Base-by-base conservation (phyloP, 2,329 filamentous ascomycete species). In the Simplicillium aogashimaense region DNA sequence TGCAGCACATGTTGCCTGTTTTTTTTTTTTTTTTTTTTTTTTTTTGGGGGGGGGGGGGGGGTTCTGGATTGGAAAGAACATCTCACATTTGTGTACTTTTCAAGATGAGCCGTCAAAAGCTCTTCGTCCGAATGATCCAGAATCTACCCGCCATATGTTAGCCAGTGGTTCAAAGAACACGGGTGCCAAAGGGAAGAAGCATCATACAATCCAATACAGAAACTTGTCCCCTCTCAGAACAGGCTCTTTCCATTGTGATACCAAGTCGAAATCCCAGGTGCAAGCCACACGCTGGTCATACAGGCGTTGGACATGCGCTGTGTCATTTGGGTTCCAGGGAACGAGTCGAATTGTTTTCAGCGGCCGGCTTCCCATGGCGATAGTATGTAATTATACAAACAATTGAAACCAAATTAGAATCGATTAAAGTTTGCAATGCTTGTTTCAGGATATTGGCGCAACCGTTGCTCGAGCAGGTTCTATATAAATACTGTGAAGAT, bases 221-320 rank as follows among this genome's bases (percentile, higher is more conserved):
- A 55, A 49, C 47, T 59, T 66, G 1, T 50, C 51, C 3, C 62
- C 64, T 29, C 47, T 48, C 18, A 54, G 50, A 31, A 59, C 57
- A 37, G 50, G 54, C 14, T 53, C 48, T 39, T 51, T 54, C 59
- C 60, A 67, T 35, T 47, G 44, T 12, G 48, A 50, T 12, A 71
- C 59, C 20, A 56, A 47, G 4, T 66, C 55, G 11, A 48, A 40
- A 32, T 60, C 55, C 67, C 67, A 72, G 13, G 65, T 64, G 44
- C 67, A 72, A 3, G 61, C 60, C 11, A 68, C 47, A 12, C 68
- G 61, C 48, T 71, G 67, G 20, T 62, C 55, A 31, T 58, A 51
- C 50, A 71, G 50, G 30, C 67, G 55, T 41, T 61, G 44, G 29
- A 56, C 50, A 40, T 71, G 67, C n/a, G 52, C 50, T 8, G 55